These are phyloP conservation scores for Aspergillus unguis DNA, from an alignment of 2,329 filamentous ascomycete genomes.

Conservation along the genomic window DNA sequence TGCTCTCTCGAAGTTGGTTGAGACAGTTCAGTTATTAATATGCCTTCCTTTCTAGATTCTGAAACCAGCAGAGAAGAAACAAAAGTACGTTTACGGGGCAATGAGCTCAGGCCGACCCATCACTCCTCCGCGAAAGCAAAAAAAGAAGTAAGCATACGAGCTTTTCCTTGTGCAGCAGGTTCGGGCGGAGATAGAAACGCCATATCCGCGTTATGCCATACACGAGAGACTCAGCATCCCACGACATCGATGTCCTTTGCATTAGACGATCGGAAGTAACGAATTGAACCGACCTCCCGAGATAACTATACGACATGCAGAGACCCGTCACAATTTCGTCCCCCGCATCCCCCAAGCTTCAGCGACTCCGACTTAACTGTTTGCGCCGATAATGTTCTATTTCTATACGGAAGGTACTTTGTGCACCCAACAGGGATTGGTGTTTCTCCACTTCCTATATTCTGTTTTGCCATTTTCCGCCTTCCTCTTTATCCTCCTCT, in stretches of 20 bases:
- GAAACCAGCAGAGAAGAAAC: slow-evolving; percentile 99
- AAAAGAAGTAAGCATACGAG: slow-evolving; percentile 71
- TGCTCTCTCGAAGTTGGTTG: slow-evolving; percentile 15
- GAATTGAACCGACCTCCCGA: slow-evolving; percentile 19
- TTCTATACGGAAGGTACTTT: slow-evolving; percentile 28
- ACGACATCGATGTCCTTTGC: slow-evolving; percentile 28
- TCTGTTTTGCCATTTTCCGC: slow-evolving; percentile 15
- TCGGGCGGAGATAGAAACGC: slow-evolving; percentile 76
- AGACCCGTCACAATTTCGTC: slow-evolving; percentile 18
- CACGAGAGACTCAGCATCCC: slow-evolving; percentile 23
- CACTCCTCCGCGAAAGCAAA: slow-evolving; percentile 69
- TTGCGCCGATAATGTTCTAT: slow-evolving; percentile 22
- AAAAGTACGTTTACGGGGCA: slow-evolving; percentile 91
- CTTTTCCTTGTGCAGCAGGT: slow-evolving; percentile 75
- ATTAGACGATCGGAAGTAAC: slow-evolving; percentile 24
- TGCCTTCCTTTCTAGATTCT: slow-evolving; percentile 65
- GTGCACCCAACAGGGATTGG: slow-evolving; percentile 21
- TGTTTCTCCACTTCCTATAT: slow-evolving; percentile 14
- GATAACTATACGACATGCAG: slow-evolving; percentile 22
- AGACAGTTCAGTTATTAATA: too few species aligned
- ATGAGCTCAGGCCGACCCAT: slow-evolving; percentile 67
- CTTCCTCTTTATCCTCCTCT: slow-evolving; percentile 9
- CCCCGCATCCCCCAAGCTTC: slow-evolving; percentile 19
- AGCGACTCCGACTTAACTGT: slow-evolving; percentile 20
- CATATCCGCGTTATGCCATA: slow-evolving; percentile 25